Base-by-base conservation (phyloP, 1,139 yeast genomes). In the Pichia inconspicua region DNA sequence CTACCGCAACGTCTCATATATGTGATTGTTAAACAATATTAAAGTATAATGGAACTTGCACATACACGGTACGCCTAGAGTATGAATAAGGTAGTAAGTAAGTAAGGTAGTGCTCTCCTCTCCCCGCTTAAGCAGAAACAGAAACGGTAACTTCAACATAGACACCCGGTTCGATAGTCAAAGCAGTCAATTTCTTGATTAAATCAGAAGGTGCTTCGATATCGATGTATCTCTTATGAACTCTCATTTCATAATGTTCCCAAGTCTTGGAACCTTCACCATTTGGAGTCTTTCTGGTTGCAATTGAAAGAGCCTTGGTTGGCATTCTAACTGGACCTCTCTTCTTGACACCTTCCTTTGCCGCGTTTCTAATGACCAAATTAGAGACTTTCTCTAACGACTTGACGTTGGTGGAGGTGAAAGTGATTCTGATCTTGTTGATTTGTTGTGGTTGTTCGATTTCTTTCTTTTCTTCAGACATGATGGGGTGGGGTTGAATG, bases 241-340 rank as follows among this genome's bases (percentile, higher is more conserved):
- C 89, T 84, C 97, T 89, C 96, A 94, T 87, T 82, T 94, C 98
- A 75, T 83, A 94, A 68, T 95, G 78, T 74, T 94, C 99, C 97
- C 97, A 94, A 68, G 99, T 94, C 90, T 94, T 92, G 68, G 98
- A 92, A 90, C 99, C 99, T 82, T 94, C 97, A 90, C 99, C 99
- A 76, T 94, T 94, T 70, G 99, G 99, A 71, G 98, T 84, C 89
- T 94, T 94, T 87, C 99, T 90, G 86, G 99, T 92, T 79, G 96
- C 82, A 79, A 94, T 82, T 78, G 86, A 89, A 72, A 94, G 86
- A 66, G 86, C 95, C 85, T 90, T 94, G 77, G 98, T 94, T 79
- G 99, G 99, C 80, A 94, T 78, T 85, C 98, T 88, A 71, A 94
- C 96, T 66, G 98, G 98, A 69, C 99, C 99, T 82, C 88, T 87